Evolutionary conservation across 371 early-diverging fungal species (phyloP).

Genomic region (Mortierella sp.): DNA sequence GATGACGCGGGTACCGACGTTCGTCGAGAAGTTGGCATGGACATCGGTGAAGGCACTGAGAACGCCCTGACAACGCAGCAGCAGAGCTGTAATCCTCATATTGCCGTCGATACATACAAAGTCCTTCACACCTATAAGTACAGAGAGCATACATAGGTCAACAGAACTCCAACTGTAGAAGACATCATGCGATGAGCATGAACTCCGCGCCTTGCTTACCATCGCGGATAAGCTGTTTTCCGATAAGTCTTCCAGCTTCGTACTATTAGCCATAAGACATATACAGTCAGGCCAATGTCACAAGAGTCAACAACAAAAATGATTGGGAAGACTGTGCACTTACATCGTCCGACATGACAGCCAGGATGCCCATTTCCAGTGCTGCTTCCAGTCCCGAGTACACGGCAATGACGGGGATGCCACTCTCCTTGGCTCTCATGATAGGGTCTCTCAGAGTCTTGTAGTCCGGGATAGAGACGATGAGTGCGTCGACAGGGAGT

Average conservation of each 20-base stretch:
- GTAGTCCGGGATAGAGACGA: constrained; percentile 44
- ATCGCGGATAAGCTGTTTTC: constrained; percentile 16
- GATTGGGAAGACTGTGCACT: background rate
- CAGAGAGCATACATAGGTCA: background rate
- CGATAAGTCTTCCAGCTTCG: constrained; percentile 24
- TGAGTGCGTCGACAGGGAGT: constrained; percentile 20
- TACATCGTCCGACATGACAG: constrained; percentile 52
- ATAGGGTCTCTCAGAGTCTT: constrained; percentile 26
- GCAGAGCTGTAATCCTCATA: constrained; percentile 9
- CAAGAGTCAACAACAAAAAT: constrained; percentile 1
- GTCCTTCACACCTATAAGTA: constrained; percentile 19
- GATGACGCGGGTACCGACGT: constrained; percentile 12
- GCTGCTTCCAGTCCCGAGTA: constrained; percentile 38
- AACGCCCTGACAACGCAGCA: constrained; percentile 25
- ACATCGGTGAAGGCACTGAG: constrained; percentile 15
- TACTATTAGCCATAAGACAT: constrained; percentile 19
- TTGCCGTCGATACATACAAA: constrained; percentile 21
- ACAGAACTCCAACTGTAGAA: background rate
- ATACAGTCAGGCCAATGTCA: background rate
- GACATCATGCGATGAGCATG: background rate
- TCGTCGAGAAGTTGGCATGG: background rate
- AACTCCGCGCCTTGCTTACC: constrained; percentile 1
- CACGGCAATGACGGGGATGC: constrained; percentile 41
- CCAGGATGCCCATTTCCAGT: constrained; percentile 28
- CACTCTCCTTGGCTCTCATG: constrained; percentile 12